Conservation (phyloP, 345 rosid species). For the Citrus medica region DNA sequence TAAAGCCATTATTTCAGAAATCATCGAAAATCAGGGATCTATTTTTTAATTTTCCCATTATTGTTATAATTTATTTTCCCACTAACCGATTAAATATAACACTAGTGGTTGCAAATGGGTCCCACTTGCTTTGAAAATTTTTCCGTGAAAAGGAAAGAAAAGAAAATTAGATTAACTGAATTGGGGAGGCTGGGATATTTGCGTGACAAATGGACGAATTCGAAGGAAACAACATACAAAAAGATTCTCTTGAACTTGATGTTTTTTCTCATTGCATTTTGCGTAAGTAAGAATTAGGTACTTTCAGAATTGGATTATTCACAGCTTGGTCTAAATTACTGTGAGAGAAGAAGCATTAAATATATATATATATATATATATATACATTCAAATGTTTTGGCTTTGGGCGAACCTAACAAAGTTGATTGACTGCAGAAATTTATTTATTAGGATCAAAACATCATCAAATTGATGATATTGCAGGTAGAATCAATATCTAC, state of each 20-base stretch:
- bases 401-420: not conserved
- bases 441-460: too few relatives aligned
- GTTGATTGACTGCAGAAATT: too few relatives aligned
- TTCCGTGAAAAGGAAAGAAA: not conserved
- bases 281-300: not conserved
- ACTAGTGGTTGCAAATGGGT: constrained; percentile 2
- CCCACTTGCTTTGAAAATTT: not conserved
- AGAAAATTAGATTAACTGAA: not conserved
- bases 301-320: not conserved
- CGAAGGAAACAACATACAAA: not conserved
- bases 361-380: too few relatives aligned
- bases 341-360: not conserved
- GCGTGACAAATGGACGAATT: not conserved
- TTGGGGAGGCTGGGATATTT: not conserved
- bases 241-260: not conserved
- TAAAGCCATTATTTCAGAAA: not conserved
- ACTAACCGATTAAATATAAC: not conserved
- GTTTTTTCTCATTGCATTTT: not conserved
- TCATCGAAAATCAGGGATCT: not conserved
- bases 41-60: not conserved
- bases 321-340: not conserved
- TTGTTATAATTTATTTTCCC: not conserved
- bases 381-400: too few relatives aligned
- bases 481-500: too few relatives aligned
- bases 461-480: too few relatives aligned